These are phyloP conservation scores for Collybiopsis luxurians DNA, from an alignment of 768 basidiomycete genomes.

Conservation along the genomic window DNA sequence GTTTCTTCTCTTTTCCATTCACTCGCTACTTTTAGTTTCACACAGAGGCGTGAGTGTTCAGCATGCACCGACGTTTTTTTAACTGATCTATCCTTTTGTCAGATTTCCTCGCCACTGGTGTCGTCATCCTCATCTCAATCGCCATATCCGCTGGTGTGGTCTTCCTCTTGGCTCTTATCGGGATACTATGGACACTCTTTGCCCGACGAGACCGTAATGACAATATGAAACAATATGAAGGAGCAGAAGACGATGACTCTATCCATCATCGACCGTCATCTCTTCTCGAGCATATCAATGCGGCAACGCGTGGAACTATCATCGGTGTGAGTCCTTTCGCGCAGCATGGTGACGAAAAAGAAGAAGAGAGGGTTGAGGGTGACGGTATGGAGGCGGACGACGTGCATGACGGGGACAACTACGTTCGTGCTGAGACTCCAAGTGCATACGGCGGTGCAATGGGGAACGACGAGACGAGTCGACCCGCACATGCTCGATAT, in stretches of 20 bases:
- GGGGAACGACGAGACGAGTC: constrained; percentile 62
- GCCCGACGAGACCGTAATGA: constrained; percentile 80
- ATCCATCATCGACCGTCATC: constrained; percentile 82
- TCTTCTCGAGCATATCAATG: constrained; percentile 87
- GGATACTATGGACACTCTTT: constrained; percentile 88
- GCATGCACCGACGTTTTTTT: not conserved
- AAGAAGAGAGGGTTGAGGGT: constrained; percentile 44
- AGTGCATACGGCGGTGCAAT: constrained; percentile 68
- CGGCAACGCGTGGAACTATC: constrained; percentile 83
- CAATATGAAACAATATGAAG: constrained; percentile 63
- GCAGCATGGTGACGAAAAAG: constrained; percentile 48
- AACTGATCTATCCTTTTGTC: constrained; percentile 11
- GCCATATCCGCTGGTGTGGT: constrained; percentile 95
- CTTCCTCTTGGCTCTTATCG: constrained; percentile 80
- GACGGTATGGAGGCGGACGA: constrained; percentile 51
- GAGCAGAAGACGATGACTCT: constrained; percentile 75
- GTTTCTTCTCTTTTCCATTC: constrained; percentile 85
- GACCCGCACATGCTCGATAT: constrained; percentile 78
- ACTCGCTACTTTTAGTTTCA: constrained; percentile 72
- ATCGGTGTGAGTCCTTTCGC: constrained; percentile 50
- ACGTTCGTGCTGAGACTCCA: constrained; percentile 77
- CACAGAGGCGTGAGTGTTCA: constrained; percentile 55
- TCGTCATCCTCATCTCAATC: constrained; percentile 96
- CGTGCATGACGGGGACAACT: constrained; percentile 74
- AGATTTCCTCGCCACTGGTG: constrained; percentile 88